Base-by-base conservation (phyloP, 2,329 filamentous ascomycete genomes). In the Microcera coccophila region DNA sequence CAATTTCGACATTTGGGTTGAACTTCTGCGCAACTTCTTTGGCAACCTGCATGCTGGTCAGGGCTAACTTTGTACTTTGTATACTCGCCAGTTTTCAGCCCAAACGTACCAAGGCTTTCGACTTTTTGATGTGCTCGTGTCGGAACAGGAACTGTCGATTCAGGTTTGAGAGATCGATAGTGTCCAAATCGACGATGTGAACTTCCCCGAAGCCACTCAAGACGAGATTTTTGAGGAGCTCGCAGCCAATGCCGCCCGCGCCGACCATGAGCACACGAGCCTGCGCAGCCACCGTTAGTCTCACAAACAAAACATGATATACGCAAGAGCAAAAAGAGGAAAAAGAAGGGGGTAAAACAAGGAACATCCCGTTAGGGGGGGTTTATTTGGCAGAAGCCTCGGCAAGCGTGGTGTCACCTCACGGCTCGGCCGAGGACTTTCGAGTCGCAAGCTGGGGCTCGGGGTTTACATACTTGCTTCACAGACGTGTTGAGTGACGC, bases 71-170 rank as follows among this genome's bases (percentile, higher is more conserved):
- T n/a, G n/a, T n/a, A n/a, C n/a, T n/a, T n/a, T 28, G 21, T 15
- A 15, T 21, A 38, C 34, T 22, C 31, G 19, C 19, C 26, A 21
- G 52, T 20, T 35, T 35, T 18, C 16, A n/a, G 50, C 19, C 24
- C 31, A 29, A 46, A 69, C 81, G 51, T 74, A 93, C 90, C 69
- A 95, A 69, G 39, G 93, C 90, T 64, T 98, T 98, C 2, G 91
- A 82, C 66, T 95, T 95, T 68, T 96, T 97, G 68, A 98, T 97
- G 62, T 98, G 93, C 64, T 97, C 90, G 59, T 91, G 85, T 48
- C 90, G 81, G 67, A 98, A 98, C 36, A 98, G 82, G 60, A 98
- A 98, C 66, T 98, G 93, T 42, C 93, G 87, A 59, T 98, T 98
- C 38, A 98, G 78, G 63, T 98, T 98, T 70, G 90, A 95, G 17